Percentiles rank a stretch among this genome's conserved stretches.
phyloP scores from a whole-genome alignment of 129 eudicot genomes.

The Chrysanthemum seticuspe region DNA sequence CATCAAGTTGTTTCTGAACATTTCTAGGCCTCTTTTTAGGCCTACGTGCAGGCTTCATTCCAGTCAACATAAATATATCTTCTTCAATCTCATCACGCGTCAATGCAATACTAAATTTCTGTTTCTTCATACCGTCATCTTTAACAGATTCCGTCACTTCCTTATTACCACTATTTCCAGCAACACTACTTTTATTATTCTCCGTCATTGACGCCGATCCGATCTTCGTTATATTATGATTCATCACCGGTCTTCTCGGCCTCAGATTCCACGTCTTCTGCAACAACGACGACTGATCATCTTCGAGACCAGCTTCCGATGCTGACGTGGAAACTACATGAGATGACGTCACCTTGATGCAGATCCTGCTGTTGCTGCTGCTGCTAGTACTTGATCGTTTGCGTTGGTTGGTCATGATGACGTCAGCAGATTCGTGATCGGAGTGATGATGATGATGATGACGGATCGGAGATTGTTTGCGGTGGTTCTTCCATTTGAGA shows the following conservation, averaged over 20 bases:
- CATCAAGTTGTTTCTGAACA: constrained; percentile 63
- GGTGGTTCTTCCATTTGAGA: constrained; percentile 65
- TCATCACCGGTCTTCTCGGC: constrained; percentile 52
- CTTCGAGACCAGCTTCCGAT: constrained; percentile 39
- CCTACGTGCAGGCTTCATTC: constrained; percentile 58
- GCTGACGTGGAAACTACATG: constrained; percentile 8
- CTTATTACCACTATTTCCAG: neutral
- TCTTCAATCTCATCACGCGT: constrained; percentile 74
- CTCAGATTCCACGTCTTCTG: constrained; percentile 75
- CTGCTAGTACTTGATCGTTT: constrained; percentile 25
- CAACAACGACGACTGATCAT: constrained; percentile 9
- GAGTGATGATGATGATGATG: constrained; percentile 34
- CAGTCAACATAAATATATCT: constrained; percentile 54
- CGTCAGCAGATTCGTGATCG: constrained; percentile 27
- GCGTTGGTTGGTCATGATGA: constrained; percentile 18
- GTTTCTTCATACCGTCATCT: constrained; percentile 33
- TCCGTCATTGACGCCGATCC: constrained; percentile 37
- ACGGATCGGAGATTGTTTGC: neutral
- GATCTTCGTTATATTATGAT: constrained; percentile 27
- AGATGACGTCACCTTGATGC: constrained; percentile 26
- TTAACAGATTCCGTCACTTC: neutral
- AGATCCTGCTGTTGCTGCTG: constrained; percentile 23
- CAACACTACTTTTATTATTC: constrained; percentile 3
- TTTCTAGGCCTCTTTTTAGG: constrained; percentile 59
- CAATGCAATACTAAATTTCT: constrained; percentile 40